Base-by-base conservation (phyloP, 2,329 filamentous ascomycete species). In the Xylaria sp. region DNA sequence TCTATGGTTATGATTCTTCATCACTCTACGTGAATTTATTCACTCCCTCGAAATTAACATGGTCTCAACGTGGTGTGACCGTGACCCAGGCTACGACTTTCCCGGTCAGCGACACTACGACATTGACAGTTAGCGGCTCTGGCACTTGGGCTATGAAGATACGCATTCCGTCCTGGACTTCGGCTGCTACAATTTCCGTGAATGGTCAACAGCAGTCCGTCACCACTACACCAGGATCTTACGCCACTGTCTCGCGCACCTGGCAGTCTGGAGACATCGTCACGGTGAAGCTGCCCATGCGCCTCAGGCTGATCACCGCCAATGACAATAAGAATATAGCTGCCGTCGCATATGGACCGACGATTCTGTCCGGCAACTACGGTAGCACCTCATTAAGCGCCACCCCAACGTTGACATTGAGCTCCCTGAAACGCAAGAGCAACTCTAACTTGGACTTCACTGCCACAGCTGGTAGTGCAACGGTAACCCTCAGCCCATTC, bases 11-110 rank as follows among this genome's bases (percentile, higher is more conserved):
- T 55, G 81, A 84, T 61, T 75, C 77, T 34, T 76, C 77, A 0
- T 79, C 80, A 0, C 78, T 87, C 0, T 86, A 83, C 64, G 81
- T 87, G 44, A 87, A 87, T 69, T 74, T 87, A 1, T 87, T 85
- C 69, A 82, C 81, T 0, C 81, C 84, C 0, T 86, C 84, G 0
- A 80, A 78, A 3, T 72, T 87, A 13, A 79, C 76, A 18, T 87
- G 84, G 84, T 75, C 77, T 0, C 76, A 83, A 9, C 78, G 78
- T 8, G 72, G 72, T n/a, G 76, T 85, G 5, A 81, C 76, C 0
- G 66, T 87, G 20, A 80, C 76, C 0, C 85, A 87, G 74, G 75
- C 75, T 3, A 86, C 84, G 0, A 76, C 75, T 0, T 85, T 81
- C 61, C 85, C 85, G 0, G 77, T 80, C 1, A 70, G 71, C 1